A percentile compares a stretch with the other conserved stretches of the same genome.
These are phyloP conservation scores for Beta corolliflora DNA, from an alignment of 179 eudicot species.

Conservation along the genomic window DNA sequence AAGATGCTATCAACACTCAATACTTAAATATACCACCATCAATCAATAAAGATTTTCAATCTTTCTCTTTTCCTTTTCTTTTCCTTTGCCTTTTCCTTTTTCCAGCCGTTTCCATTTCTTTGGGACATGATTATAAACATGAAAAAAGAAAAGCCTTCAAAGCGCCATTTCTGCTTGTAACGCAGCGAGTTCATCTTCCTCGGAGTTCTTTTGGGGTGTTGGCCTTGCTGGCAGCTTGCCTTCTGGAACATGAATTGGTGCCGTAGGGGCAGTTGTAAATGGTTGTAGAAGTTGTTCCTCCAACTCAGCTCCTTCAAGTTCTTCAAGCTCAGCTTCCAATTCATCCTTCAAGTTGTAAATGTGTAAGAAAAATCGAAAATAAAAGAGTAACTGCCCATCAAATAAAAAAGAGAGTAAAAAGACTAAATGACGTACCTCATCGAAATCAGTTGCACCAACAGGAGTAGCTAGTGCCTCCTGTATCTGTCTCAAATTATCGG, in stretches of 20 bases:
- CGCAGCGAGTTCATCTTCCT: constrained; percentile 84
- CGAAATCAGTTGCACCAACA: constrained; percentile 72
- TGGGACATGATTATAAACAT: neutral
- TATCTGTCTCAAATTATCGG: constrained; percentile 79
- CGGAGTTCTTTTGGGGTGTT: constrained; percentile 47
- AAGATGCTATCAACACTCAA: constrained; percentile 32
- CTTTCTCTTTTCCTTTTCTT: neutral
- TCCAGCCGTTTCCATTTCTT: too few species aligned
- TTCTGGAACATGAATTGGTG: constrained; percentile 46
- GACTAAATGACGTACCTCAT: constrained; percentile 52
- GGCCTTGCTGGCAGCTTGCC: constrained; percentile 48
- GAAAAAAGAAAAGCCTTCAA: constrained; percentile 28
- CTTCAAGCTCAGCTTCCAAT: constrained; percentile 95
- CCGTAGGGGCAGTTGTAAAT: constrained; percentile 52
- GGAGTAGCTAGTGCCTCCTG: constrained; percentile 78
- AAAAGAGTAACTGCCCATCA: neutral
- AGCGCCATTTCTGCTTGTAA: constrained; percentile 81
- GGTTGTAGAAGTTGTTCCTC: constrained; percentile 88
- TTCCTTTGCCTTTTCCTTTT: neutral
- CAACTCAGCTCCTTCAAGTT: constrained; percentile 79
- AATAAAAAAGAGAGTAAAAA: neutral
- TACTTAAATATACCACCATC: constrained; percentile 9
- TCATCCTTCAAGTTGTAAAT: constrained; percentile 56
- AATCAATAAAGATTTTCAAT: constrained; percentile 14
- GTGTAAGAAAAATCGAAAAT: neutral